Evolutionary conservation across 371 early-diverging fungal species (phyloP).

Genomic region (Saksenaea oblongispora): DNA sequence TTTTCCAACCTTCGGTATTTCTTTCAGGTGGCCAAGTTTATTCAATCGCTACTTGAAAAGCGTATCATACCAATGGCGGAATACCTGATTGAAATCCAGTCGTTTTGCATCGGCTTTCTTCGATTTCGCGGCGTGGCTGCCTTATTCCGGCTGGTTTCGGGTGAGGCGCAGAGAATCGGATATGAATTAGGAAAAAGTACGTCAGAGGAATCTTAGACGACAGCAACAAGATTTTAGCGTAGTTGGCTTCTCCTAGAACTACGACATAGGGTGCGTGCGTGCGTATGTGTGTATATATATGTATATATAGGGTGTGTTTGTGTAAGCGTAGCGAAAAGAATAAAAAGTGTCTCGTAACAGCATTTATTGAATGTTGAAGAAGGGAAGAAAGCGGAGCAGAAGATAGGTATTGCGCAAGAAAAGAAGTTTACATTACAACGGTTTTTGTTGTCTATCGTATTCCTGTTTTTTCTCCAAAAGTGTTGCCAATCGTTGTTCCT

Average conservation of each 20-base stretch:
- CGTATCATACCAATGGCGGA: constrained; percentile 56
- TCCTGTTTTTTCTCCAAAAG: constrained; percentile 38
- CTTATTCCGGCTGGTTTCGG: constrained; percentile 33
- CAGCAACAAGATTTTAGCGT: not conserved
- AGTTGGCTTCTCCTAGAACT: no score
- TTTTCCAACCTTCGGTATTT: constrained; percentile 6
- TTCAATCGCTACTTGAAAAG: constrained; percentile 65
- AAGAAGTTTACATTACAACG: constrained; percentile 5
- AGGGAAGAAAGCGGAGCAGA: not conserved
- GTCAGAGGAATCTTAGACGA: not conserved
- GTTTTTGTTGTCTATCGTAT: constrained; percentile 27
- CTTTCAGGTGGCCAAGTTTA: constrained; percentile 62
- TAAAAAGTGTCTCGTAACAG: no score
- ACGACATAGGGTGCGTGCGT: no score
- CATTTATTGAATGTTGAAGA: no score
- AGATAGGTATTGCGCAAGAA: no score
- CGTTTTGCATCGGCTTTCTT: constrained; percentile 59
- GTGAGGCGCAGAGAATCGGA: constrained; percentile 19
- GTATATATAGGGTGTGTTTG: no score
- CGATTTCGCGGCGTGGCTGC: constrained; percentile 31
- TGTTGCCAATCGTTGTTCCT: constrained; percentile 45
- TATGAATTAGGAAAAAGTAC: not conserved
- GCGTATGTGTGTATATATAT: no score
- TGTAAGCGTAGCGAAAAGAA: no score
- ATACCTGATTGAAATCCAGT: constrained; percentile 66